Conservation (phyloP, 1,284 basidiomycete genomes). For the Jaminaea rosea region DNA sequence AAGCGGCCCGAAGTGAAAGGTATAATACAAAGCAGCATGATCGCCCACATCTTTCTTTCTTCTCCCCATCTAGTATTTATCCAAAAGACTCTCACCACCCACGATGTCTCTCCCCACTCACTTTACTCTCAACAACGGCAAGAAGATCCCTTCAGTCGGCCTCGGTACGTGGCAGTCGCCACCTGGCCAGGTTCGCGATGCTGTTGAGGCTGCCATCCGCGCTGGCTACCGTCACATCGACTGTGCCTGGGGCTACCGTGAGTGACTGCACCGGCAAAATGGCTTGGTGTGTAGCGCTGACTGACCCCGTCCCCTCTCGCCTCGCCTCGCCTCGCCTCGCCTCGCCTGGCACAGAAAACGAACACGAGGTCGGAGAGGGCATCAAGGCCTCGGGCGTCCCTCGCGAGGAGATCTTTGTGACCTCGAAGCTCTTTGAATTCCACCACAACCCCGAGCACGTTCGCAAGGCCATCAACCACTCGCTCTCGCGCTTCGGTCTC, state of each 20-base stretch:
- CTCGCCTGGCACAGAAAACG: constrained; percentile 54
- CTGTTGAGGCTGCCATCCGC: constrained; percentile 48
- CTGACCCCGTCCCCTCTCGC: neutral
- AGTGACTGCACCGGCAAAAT: neutral
- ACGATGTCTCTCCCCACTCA: constrained; percentile 14
- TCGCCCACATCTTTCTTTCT: too few relatives aligned
- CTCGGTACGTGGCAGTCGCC: constrained; percentile 17
- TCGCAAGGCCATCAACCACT: constrained; percentile 61
- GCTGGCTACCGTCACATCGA: constrained; percentile 37
- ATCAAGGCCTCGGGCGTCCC: constrained; percentile 64
- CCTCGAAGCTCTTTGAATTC: constrained; percentile 66
- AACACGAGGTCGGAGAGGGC: constrained; percentile 75
- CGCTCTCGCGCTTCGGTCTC: constrained; percentile 61
- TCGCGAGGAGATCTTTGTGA: constrained; percentile 72
- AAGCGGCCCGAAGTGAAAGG: too few relatives aligned
- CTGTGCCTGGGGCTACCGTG: constrained; percentile 13
- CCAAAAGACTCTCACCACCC: too few relatives aligned
- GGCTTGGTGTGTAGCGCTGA: neutral
- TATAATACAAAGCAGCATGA: too few relatives aligned
- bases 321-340: constrained; percentile 1
- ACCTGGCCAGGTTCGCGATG: constrained; percentile 51
- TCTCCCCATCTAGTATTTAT: too few relatives aligned
- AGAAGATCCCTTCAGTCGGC: constrained; percentile 11
- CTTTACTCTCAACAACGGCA: constrained; percentile 12
- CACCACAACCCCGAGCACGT: constrained; percentile 52